Conservation (phyloP, 441 rosid genomes). For the Metrosideros polymorpha region DNA sequence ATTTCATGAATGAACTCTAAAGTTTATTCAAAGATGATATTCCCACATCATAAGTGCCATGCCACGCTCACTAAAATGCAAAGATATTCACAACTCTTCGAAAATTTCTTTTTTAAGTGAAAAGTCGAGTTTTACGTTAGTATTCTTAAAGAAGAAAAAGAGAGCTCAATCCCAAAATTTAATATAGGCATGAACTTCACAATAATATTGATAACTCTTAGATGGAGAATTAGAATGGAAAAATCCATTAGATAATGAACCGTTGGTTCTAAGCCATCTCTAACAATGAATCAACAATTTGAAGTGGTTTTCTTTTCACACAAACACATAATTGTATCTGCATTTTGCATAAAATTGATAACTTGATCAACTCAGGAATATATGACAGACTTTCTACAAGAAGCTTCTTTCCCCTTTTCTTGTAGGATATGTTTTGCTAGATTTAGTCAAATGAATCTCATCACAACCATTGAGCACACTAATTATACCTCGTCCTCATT, state of each 20-base stretch:
- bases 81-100: not conserved
- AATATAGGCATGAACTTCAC: not conserved
- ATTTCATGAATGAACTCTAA: not conserved
- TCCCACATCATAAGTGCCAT: not conserved
- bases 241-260: not conserved
- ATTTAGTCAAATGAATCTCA: not conserved
- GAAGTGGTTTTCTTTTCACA: not conserved
- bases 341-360: not conserved
- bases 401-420: not conserved
- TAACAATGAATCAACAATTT: not conserved
- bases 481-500: slow-evolving; percentile 41
- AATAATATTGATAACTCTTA: not conserved
- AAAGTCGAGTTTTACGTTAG: not conserved
- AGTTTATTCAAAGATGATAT: not conserved
- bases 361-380: not conserved
- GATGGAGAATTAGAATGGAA: not conserved
- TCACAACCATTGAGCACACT: not conserved
- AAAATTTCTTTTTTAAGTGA: not conserved
- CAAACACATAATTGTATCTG: not conserved
- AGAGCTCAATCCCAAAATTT: not conserved
- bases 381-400: not conserved
- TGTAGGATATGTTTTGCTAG: not conserved
- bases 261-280: not conserved
- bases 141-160: not conserved
- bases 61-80: not conserved